phyloP scores from a whole-genome alignment of 208 protist genomes.

The Acanthamoeba royreba region DNA sequence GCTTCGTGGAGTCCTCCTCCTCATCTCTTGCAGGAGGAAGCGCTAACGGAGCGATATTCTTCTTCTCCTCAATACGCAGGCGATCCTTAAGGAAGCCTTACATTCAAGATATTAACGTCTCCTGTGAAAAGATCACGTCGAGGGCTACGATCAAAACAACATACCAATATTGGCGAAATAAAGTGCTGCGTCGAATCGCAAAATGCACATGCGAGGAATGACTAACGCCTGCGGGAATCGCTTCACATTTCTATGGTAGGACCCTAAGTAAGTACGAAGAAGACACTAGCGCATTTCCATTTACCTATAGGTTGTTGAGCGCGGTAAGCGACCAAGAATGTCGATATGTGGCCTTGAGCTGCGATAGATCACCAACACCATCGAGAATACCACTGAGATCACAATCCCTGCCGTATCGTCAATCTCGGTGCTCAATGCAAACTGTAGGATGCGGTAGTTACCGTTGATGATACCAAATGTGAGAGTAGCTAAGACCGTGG shows the following conservation, averaged over 20 bases:
- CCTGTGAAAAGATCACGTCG: too few species aligned
- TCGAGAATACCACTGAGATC: slow-evolving; percentile 36
- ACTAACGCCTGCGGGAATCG: slow-evolving; percentile 47
- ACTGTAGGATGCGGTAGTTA: not conserved
- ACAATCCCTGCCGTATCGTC: slow-evolving; percentile 35
- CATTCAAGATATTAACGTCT: not conserved
- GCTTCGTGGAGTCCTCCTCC: not conserved
- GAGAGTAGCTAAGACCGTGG: slow-evolving; percentile 48
- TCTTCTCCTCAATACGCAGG: not conserved
- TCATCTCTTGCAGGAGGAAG: not conserved
- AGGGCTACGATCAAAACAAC: not conserved
- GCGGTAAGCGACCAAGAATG: slow-evolving; percentile 47
- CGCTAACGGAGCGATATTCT: not conserved
- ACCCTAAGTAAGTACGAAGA: not conserved
- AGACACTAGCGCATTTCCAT: not conserved
- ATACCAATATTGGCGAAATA: slow-evolving; percentile 57
- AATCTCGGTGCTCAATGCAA: not conserved
- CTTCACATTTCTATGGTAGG: slow-evolving; percentile 51
- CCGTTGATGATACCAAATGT: slow-evolving; percentile 48
- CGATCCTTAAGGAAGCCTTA: not conserved
- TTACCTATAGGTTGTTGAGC: slow-evolving; percentile 53
- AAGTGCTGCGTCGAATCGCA: slow-evolving; percentile 58
- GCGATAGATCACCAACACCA: slow-evolving; percentile 60
- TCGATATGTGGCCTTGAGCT: slow-evolving; percentile 55
- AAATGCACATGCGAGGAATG: slow-evolving; percentile 38